These are phyloP conservation scores for Ceriops zippeliana DNA, from an alignment of 345 rosid genomes.

Conservation along the genomic window DNA sequence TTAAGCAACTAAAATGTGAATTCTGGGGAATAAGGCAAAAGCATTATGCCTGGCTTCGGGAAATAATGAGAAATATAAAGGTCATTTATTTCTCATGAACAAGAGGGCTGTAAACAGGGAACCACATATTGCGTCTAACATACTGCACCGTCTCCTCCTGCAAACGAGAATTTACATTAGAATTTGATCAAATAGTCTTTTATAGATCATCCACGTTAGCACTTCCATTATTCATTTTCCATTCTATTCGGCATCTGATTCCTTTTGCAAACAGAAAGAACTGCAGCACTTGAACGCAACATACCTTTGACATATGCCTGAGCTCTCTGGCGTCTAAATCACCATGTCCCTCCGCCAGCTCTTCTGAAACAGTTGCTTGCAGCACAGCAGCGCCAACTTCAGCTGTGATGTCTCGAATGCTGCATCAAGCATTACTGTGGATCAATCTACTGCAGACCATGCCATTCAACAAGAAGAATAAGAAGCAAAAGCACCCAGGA, in stretches of 20 bases:
- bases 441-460: slow-evolving; percentile 2
- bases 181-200: background rate
- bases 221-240: too few species aligned
- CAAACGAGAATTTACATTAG: slow-evolving; percentile 22
- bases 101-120: slow-evolving; percentile 83
- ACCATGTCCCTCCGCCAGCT: slow-evolving; percentile 78
- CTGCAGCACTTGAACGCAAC: background rate
- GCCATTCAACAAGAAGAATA: background rate
- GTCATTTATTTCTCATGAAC: slow-evolving; percentile 75
- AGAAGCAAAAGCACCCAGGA: background rate
- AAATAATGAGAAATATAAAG: background rate
- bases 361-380: slow-evolving; percentile 75
- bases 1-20: slow-evolving; percentile 8
- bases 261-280: background rate
- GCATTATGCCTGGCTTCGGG: background rate
- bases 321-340: slow-evolving; percentile 74
- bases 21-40: background rate
- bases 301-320: slow-evolving; percentile 75
- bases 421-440: slow-evolving; percentile 32
- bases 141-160: slow-evolving; percentile 84
- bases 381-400: slow-evolving; percentile 95
- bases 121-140: slow-evolving; percentile 77
- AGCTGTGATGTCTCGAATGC: slow-evolving; percentile 85
- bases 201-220: background rate
- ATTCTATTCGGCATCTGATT: background rate